Evolutionary conservation across 2,329 filamentous ascomycete species (phyloP).

Genomic region (Arthrocladium fulminans): DNA sequence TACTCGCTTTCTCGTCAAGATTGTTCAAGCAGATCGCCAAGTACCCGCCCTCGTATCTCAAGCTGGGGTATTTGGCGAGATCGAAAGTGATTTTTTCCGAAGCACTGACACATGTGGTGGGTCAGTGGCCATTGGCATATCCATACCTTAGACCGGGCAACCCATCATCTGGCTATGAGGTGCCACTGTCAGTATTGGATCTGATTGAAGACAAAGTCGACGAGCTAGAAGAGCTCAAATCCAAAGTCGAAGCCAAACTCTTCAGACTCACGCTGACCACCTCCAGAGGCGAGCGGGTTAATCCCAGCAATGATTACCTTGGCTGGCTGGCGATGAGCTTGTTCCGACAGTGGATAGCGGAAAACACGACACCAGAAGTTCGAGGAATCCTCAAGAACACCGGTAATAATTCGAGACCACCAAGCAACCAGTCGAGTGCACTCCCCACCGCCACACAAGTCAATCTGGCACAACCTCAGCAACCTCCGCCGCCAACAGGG

Average conservation of each 20-base stretch:
- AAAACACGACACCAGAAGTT: slow-evolving; percentile 70
- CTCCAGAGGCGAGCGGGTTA: slow-evolving; percentile 70
- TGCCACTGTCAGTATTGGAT: slow-evolving; percentile 71
- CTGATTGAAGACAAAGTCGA: slow-evolving; percentile 92
- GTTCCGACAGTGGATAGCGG: slow-evolving; percentile 87
- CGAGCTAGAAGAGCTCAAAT: slow-evolving; percentile 75
- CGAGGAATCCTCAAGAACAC: slow-evolving; percentile 38
- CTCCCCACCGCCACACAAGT: slow-evolving; percentile 10
- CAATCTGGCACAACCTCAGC: slow-evolving; percentile 8
- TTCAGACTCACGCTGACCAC: slow-evolving; percentile 75
- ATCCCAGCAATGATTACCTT: slow-evolving; percentile 67
- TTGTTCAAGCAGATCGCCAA: slow-evolving; percentile 96
- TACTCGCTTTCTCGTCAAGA: slow-evolving; percentile 80
- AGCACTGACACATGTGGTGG: slow-evolving; percentile 85
- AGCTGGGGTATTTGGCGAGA: slow-evolving; percentile 75
- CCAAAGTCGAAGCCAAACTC: slow-evolving; percentile 68
- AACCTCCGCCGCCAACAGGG: slow-evolving; percentile 20
- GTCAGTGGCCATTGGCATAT: slow-evolving; percentile 79
- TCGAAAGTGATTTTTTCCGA: slow-evolving; percentile 78
- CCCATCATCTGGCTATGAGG: slow-evolving; percentile 37
- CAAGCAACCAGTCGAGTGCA: slow-evolving; percentile 10
- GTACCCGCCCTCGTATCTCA: slow-evolving; percentile 86
- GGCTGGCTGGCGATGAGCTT: slow-evolving; percentile 83
- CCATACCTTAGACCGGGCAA: slow-evolving; percentile 58
- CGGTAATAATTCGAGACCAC: slow-evolving; percentile 17